phyloP scores from a whole-genome alignment of 768 basidiomycete species.

The Suillus placidus region DNA sequence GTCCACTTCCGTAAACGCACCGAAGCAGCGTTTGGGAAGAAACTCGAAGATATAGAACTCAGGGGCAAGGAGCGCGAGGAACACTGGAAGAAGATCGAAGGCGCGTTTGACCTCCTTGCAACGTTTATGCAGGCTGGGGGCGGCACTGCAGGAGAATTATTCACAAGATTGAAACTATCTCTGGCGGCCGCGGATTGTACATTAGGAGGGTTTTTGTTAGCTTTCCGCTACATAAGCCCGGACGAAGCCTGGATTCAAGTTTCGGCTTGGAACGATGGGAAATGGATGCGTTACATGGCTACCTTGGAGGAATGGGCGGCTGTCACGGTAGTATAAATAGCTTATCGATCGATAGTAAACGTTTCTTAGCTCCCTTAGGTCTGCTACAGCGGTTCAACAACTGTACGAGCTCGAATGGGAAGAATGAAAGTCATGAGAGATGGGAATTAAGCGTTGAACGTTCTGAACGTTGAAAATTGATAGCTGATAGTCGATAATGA shows the following conservation, averaged over 20 bases:
- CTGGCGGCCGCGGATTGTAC: constrained; percentile 35
- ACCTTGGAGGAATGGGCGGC: constrained; percentile 24
- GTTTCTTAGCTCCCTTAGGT: not conserved
- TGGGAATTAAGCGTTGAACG: not conserved
- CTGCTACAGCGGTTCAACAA: not conserved
- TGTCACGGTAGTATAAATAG: not conserved
- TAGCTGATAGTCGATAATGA: not conserved
- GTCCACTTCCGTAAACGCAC: constrained; percentile 19
- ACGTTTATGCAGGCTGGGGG: constrained; percentile 11
- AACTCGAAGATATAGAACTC: constrained; percentile 16
- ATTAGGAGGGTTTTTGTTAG: constrained; percentile 27
- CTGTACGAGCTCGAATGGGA: not conserved
- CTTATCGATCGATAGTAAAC: not conserved
- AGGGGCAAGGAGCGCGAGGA: constrained; percentile 25
- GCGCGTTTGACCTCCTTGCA: constrained; percentile 16
- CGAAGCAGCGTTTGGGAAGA: constrained; percentile 17
- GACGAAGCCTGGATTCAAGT: constrained; percentile 30
- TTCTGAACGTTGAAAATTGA: not conserved
- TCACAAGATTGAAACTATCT: constrained; percentile 24
- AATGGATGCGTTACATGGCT: constrained; percentile 29
- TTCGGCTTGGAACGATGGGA: constrained; percentile 28
- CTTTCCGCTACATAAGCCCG: constrained; percentile 27
- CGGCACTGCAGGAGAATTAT: constrained; percentile 15
- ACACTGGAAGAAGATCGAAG: constrained; percentile 27
- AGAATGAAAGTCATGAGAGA: not conserved